Conservation (phyloP, 2,329 filamentous ascomycete genomes). For the Arthrobotrys sphaeroides region DNA sequence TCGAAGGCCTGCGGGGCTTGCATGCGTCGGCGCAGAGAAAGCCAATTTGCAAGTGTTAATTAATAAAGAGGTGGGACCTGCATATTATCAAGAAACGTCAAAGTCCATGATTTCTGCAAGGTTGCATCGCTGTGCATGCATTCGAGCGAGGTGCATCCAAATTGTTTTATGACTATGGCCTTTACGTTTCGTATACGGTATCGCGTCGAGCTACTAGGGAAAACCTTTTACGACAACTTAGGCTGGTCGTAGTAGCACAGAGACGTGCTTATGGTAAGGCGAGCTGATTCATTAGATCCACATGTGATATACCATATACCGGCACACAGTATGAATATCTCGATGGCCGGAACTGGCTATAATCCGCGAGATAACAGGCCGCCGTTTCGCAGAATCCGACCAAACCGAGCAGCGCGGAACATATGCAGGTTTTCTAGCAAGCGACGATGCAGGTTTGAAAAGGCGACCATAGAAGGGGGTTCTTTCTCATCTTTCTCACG, state of each 20-base stretch:
- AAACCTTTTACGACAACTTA: not conserved
- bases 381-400: not conserved
- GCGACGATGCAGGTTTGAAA: slow-evolving; percentile 4
- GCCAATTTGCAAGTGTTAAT: not conserved
- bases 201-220: not conserved
- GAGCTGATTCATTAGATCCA: no score
- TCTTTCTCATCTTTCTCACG: slow-evolving; percentile 11
- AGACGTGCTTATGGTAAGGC: no score
- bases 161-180: not conserved
- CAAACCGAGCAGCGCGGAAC: not conserved
- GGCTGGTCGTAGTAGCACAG: no score
- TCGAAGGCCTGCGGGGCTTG: slow-evolving; percentile 5
- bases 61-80: not conserved
- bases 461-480: slow-evolving; percentile 3
- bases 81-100: not conserved
- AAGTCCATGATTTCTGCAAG: slow-evolving; percentile 32
- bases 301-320: not conserved
- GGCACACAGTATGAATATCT: slow-evolving; percentile 6
- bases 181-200: not conserved
- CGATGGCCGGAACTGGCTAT: slow-evolving; percentile 19
- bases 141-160: not conserved
- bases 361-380: slow-evolving; percentile 14
- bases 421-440: not conserved
- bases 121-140: not conserved
- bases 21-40: not conserved